Evolutionary conservation across 768 basidiomycete genomes (phyloP).

Genomic region (Suillus placidus): DNA sequence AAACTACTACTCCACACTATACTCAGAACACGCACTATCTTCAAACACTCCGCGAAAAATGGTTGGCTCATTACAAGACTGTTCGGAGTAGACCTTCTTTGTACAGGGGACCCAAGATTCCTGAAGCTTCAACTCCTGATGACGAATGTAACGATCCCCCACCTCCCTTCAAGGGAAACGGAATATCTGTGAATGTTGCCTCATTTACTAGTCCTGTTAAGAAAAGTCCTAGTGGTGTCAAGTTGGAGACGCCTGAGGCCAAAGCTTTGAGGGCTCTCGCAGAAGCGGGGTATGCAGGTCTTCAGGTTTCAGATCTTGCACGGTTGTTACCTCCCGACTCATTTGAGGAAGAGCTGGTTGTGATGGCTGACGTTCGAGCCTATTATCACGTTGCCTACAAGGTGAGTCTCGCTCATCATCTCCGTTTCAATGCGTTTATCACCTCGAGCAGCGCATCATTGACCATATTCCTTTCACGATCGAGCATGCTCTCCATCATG

Average conservation of each 20-base stretch:
- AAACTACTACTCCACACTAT: conserved; percentile 37
- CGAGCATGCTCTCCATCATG: conserved; percentile 46
- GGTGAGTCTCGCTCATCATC: conserved; percentile 31
- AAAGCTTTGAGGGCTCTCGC: conserved; percentile 33
- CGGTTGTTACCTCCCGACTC: conserved; percentile 22
- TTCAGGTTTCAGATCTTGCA: conserved; percentile 23
- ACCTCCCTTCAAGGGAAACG: too few species aligned
- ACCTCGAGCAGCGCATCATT: conserved; percentile 49
- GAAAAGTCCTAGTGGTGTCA: too few species aligned
- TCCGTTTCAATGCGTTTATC: background rate
- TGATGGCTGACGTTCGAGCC: conserved; percentile 52
- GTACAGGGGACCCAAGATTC: conserved; percentile 2
- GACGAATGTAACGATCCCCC: too few species aligned
- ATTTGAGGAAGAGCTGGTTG: conserved; percentile 41
- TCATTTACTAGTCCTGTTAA: too few species aligned
- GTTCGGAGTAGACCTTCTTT: conserved; percentile 8
- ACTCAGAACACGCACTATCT: conserved; percentile 34
- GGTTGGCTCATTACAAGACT: conserved; percentile 18
- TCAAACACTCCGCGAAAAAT: conserved; percentile 14
- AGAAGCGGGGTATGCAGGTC: conserved; percentile 28
- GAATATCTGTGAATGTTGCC: too few species aligned
- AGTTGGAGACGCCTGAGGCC: background rate
- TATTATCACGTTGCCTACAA: conserved; percentile 55
- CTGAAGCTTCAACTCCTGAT: too few species aligned
- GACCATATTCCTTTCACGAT: conserved; percentile 56